Evolutionary conservation across 176 grass and related monocot species (phyloP).

Genomic region (Cenchrus americanus): DNA sequence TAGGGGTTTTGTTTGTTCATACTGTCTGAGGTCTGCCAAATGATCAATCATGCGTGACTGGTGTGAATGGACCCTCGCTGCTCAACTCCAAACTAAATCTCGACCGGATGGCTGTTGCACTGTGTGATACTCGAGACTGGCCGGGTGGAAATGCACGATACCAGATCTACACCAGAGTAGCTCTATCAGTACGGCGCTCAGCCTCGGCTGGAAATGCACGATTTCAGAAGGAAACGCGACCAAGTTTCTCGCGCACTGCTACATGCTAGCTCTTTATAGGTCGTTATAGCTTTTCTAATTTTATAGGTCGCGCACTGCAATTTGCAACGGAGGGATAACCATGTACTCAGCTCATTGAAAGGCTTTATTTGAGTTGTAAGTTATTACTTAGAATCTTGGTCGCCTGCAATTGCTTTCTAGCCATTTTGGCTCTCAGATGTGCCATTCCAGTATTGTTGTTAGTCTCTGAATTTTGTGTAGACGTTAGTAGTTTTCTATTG

Average conservation of each 20-base stretch:
- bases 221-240: too few relatives aligned
- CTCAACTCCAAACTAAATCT: neutral
- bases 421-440: too few relatives aligned
- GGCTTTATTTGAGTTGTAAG: neutral
- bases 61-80: neutral
- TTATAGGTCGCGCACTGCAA: too few relatives aligned
- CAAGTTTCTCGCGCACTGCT: neutral
- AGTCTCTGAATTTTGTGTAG: neutral
- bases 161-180: neutral
- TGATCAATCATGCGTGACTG: neutral
- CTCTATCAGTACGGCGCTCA: too few relatives aligned
- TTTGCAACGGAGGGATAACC: too few relatives aligned
- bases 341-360: neutral
- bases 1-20: constrained; percentile 25
- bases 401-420: neutral
- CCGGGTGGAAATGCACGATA: neutral
- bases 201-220: too few relatives aligned
- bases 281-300: too few relatives aligned
- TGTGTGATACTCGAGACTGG: neutral
- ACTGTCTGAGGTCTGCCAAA: constrained; percentile 13
- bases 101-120: neutral
- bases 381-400: neutral
- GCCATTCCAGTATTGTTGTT: too few relatives aligned
- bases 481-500: neutral
- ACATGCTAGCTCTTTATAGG: too few relatives aligned